phyloP scores from a whole-genome alignment of 257 asterid species.

The Penstemon barbatus region DNA sequence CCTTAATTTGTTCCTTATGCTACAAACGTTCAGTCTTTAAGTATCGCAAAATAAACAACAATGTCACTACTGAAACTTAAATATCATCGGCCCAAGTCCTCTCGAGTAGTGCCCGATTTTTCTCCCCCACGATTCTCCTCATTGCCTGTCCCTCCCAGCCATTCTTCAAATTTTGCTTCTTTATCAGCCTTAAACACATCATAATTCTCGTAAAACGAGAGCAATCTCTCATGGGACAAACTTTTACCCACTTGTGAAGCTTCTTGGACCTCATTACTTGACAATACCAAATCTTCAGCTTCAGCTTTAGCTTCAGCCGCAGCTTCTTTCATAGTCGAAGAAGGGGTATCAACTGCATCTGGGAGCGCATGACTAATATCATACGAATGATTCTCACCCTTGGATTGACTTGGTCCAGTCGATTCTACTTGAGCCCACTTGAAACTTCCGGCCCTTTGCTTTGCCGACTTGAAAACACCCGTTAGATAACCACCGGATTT shows the following conservation, averaged over 20 bases:
- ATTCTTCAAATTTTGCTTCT: conserved; percentile 79
- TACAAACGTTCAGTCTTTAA: no score
- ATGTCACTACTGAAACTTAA: no score
- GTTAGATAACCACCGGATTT: conserved; percentile 61
- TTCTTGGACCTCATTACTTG: conserved; percentile 52
- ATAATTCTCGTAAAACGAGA: conserved; percentile 47
- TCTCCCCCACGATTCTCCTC: conserved; percentile 1
- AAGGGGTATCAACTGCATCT: conserved; percentile 32
- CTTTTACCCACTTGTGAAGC: conserved; percentile 44
- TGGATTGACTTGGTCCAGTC: conserved; percentile 31
- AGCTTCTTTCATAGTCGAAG: conserved; percentile 29
- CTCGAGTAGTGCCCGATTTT: conserved; percentile 1
- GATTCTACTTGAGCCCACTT: conserved; percentile 52
- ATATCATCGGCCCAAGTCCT: conserved; percentile 12
- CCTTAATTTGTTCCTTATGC: no score
- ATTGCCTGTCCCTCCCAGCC: conserved; percentile 57
- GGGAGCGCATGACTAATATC: conserved; percentile 29
- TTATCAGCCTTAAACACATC: conserved; percentile 77
- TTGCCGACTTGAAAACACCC: conserved; percentile 62
- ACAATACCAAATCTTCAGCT: conserved; percentile 41
- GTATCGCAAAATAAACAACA: no score
- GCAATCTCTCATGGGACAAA: conserved; percentile 41
- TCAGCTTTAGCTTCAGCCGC: conserved; percentile 41
- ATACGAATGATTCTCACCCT: conserved; percentile 27
- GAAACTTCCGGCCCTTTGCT: conserved; percentile 58